phyloP scores from a whole-genome alignment of 495 filamentous ascomycete species.

The Melanomma pulvis-pyrius region DNA sequence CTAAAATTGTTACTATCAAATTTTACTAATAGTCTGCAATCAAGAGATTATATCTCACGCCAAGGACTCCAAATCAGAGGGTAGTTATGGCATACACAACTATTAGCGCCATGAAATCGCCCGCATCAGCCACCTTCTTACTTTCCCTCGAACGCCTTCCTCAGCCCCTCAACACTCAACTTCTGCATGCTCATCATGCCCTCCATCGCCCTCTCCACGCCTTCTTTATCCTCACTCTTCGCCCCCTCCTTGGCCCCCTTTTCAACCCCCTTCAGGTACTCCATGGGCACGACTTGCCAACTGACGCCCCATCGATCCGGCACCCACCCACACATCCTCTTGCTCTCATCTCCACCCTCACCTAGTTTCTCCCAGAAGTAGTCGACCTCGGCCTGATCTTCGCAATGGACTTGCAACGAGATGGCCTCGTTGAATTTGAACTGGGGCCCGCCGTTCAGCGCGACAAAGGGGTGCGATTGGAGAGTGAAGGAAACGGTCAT shows the following conservation, averaged over 20 bases:
- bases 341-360: conserved; percentile 37
- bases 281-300: conserved; percentile 49
- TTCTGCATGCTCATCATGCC: conserved; percentile 48
- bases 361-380: conserved; percentile 47
- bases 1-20: too few relatives aligned
- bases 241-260: conserved; percentile 38
- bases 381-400: conserved; percentile 48
- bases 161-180: conserved; percentile 44
- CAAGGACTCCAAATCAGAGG: too few relatives aligned
- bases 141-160: conserved; percentile 39
- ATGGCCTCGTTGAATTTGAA: conserved; percentile 42
- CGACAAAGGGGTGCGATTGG: conserved; percentile 44
- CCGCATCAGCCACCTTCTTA: not conserved
- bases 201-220: conserved; percentile 25
- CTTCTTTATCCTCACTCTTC: conserved; percentile 16
- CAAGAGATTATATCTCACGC: too few relatives aligned
- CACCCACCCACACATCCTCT: conserved; percentile 47
- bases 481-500: conserved; percentile 44
- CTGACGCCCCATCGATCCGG: conserved; percentile 46
- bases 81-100: not conserved
- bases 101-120: not conserved
- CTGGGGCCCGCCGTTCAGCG: conserved; percentile 47
- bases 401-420: conserved; percentile 45
- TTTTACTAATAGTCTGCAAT: too few relatives aligned
- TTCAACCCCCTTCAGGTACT: not conserved